Percentiles rank a stretch among this genome's conserved stretches.
These are phyloP conservation scores for Fraxinus xanthoxyloides DNA, from an alignment of 305 asterid species.

Conservation along the genomic window DNA sequence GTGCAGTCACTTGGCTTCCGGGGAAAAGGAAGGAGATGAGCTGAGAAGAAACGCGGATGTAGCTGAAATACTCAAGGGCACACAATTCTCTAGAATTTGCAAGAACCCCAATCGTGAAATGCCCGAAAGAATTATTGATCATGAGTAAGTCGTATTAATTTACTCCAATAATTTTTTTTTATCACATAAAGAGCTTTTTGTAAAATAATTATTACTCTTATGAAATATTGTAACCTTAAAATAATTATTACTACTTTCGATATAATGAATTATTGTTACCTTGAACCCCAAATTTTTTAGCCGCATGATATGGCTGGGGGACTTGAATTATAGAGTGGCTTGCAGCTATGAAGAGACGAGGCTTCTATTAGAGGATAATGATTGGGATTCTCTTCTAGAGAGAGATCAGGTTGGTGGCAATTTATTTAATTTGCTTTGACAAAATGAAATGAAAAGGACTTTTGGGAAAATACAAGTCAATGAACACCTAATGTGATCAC, in stretches of 20 bases:
- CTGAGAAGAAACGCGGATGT: slow-evolving; percentile 72
- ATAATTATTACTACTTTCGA: neutral
- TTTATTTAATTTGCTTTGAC: slow-evolving; percentile 14
- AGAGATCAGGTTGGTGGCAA: slow-evolving; percentile 73
- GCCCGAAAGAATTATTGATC: slow-evolving; percentile 61
- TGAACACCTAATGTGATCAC: slow-evolving; percentile 11
- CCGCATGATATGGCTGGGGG: slow-evolving; percentile 89
- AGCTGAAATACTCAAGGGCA: slow-evolving; percentile 64
- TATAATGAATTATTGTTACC: neutral
- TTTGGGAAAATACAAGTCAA: slow-evolving; percentile 21
- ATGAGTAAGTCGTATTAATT: slow-evolving; percentile 51
- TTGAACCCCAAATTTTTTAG: slow-evolving; percentile 32
- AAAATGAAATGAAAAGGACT: slow-evolving; percentile 4
- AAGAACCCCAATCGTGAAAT: slow-evolving; percentile 38
- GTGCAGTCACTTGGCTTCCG: slow-evolving; percentile 90
- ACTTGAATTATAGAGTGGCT: slow-evolving; percentile 81
- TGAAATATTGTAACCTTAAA: neutral
- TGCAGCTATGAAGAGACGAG: slow-evolving; percentile 78
- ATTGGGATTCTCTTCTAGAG: slow-evolving; percentile 75
- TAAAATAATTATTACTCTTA: neutral
- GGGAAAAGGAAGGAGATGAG: slow-evolving; percentile 92
- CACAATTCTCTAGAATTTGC: slow-evolving; percentile 57
- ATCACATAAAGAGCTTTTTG: neutral
- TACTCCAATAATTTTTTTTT: neutral
- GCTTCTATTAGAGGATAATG: slow-evolving; percentile 60